Conservation (phyloP, 2,329 filamentous ascomycete genomes). For the Exophiala sp. region DNA sequence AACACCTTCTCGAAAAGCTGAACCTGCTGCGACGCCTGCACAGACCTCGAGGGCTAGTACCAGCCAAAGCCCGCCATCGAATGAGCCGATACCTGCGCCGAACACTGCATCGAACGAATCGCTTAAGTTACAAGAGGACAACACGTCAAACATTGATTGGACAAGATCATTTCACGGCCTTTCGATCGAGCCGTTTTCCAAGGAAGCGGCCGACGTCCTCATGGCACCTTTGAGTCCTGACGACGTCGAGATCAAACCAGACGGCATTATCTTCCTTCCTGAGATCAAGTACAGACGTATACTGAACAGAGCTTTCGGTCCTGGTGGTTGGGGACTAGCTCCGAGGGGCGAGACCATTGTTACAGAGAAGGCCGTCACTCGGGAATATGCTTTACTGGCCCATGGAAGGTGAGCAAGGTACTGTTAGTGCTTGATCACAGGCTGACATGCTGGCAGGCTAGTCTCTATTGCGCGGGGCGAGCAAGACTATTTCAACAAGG, state of each 20-base stretch:
- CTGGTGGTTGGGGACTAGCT: conserved; percentile 91
- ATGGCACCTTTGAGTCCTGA: conserved; percentile 63
- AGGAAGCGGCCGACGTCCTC: conserved; percentile 66
- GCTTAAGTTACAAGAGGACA: conserved; percentile 45
- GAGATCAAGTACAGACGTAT: conserved; percentile 97
- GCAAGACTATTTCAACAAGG: conserved; percentile 85
- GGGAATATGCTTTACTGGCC: conserved; percentile 88
- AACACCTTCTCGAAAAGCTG: conserved; percentile 12
- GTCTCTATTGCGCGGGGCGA: conserved; percentile 91
- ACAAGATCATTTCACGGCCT: conserved; percentile 78
- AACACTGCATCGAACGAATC: conserved; percentile 38
- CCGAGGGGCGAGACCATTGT: conserved; percentile 82
- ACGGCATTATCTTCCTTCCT: conserved; percentile 91
- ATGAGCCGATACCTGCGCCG: conserved; percentile 11
- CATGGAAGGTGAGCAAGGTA: conserved; percentile 68
- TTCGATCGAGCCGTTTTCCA: conserved; percentile 65
- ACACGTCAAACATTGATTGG: conserved; percentile 67
- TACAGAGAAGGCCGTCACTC: conserved; percentile 73
- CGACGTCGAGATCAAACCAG: conserved; percentile 95
- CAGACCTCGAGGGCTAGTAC: conserved; percentile 7
- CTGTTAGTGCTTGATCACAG: background rate
- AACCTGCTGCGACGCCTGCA: conserved; percentile 5
- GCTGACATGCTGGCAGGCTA: conserved; percentile 55
- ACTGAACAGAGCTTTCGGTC: conserved; percentile 85
- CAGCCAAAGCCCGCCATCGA: conserved; percentile 9